Evolutionary conservation across 169 alveolate genomes (phyloP).

Genomic region (Cyclospora cayetanensis): DNA sequence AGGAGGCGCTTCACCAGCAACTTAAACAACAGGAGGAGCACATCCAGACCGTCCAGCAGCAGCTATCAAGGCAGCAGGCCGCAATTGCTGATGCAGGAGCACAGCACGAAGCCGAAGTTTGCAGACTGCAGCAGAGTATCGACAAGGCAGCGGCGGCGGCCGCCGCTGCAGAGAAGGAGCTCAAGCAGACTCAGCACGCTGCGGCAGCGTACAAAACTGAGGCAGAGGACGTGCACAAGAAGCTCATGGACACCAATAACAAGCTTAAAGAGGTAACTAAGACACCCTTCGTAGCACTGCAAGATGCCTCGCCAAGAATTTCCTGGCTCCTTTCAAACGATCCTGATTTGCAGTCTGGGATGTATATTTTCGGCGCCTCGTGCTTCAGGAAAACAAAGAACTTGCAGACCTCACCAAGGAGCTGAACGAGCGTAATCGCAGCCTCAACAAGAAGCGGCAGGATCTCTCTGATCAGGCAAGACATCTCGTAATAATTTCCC

Average conservation of each 20-base stretch:
- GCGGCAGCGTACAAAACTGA: slow-evolving; percentile 15
- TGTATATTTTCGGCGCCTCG: background rate
- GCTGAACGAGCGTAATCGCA: slow-evolving; percentile 11
- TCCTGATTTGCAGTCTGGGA: background rate
- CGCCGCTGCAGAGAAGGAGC: background rate
- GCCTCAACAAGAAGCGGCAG: slow-evolving; percentile 18
- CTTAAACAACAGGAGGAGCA: background rate
- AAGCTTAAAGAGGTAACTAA: slow-evolving; percentile 6
- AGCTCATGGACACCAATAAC: slow-evolving; percentile 24
- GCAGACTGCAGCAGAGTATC: background rate
- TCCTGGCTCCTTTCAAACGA: background rate
- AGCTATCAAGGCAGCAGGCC: slow-evolving; percentile 20
- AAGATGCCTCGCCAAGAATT: background rate
- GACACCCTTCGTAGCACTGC: background rate
- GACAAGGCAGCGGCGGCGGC: slow-evolving; percentile 45
- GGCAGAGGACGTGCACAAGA: slow-evolving; percentile 35
- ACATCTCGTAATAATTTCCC: no score
- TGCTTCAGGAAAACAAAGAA: slow-evolving; percentile 36
- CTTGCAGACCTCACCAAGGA: slow-evolving; percentile 17
- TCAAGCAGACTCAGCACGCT: slow-evolving; percentile 3
- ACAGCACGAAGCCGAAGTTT: background rate
- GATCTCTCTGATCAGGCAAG: slow-evolving; percentile 49
- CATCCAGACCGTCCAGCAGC: slow-evolving; percentile 30
- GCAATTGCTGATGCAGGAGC: slow-evolving; percentile 19
- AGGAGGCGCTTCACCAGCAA: slow-evolving; percentile 28